These are phyloP conservation scores for Trypanosoma theileri DNA, from an alignment of 208 protist genomes.

Conservation along the genomic window DNA sequence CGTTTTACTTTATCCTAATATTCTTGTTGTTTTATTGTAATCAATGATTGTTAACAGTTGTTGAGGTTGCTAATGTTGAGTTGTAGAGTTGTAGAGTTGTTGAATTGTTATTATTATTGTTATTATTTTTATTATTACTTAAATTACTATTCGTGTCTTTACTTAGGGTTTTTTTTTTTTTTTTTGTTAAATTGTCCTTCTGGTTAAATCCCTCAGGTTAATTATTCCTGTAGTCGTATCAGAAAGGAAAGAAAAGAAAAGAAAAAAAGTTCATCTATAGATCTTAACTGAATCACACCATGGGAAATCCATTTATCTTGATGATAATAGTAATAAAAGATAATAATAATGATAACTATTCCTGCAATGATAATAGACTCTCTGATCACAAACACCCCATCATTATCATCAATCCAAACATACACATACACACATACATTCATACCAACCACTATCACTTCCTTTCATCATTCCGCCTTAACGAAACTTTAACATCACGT, in stretches of 20 bases:
- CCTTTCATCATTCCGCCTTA: constrained; percentile 6
- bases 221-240: not conserved
- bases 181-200: constrained; percentile 5
- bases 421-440: constrained; percentile 15
- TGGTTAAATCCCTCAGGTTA: not conserved
- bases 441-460: not conserved
- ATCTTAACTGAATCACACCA: not conserved
- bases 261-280: constrained; percentile 19
- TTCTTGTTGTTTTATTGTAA: constrained; percentile 16
- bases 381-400: too few relatives aligned
- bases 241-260: constrained; percentile 1
- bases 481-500: constrained; percentile 63
- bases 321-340: not conserved
- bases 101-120: not conserved
- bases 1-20: constrained; percentile 5
- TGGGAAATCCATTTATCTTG: not conserved
- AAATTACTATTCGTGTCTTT: not conserved
- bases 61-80: not conserved
- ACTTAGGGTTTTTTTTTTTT: constrained; percentile 8
- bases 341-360: constrained; percentile 21
- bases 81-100: not conserved
- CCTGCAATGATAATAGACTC: too few relatives aligned
- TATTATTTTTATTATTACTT: not conserved
- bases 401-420: too few relatives aligned
- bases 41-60: not conserved